These are phyloP conservation scores for Rutstroemia sp. DNA, from an alignment of 2,329 filamentous ascomycete genomes.

Conservation along the genomic window DNA sequence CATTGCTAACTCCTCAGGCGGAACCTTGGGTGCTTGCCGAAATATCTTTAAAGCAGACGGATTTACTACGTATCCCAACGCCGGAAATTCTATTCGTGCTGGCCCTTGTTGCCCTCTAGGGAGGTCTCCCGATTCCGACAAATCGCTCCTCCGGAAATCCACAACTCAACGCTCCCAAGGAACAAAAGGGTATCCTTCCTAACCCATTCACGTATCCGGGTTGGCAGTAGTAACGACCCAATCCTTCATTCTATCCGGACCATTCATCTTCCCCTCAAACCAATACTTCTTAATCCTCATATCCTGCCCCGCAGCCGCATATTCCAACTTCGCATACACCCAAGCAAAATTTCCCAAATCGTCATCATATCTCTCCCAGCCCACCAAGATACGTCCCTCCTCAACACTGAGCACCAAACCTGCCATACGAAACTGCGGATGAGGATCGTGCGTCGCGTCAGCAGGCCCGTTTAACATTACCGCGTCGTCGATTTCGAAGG, in stretches of 20 bases:
- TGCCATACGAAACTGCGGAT: neutral
- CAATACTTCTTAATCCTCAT: slow-evolving; percentile 4
- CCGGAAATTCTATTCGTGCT: too few relatives aligned
- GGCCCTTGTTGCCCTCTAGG: too few relatives aligned
- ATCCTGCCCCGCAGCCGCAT: neutral
- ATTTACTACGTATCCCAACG: too few relatives aligned
- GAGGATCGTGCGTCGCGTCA: neutral
- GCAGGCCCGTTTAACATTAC: neutral
- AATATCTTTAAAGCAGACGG: too few relatives aligned
- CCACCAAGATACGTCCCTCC: neutral
- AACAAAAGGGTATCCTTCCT: neutral
- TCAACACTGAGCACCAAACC: neutral
- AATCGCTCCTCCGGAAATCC: too few relatives aligned
- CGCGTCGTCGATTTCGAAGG: slow-evolving; percentile 5
- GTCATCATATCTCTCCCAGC: slow-evolving; percentile 6
- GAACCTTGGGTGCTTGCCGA: too few relatives aligned
- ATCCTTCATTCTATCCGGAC: slow-evolving; percentile 1
- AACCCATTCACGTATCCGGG: neutral
- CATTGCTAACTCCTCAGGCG: too few relatives aligned
- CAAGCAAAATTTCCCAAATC: slow-evolving; percentile 7
- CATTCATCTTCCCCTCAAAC: slow-evolving; percentile 3
- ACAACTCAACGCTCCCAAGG: too few relatives aligned
- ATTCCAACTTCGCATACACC: neutral
- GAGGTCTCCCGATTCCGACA: too few relatives aligned
- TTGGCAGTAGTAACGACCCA: neutral